Conservation (phyloP, 164 flowering plant species). For the Berberis vulgaris region DNA sequence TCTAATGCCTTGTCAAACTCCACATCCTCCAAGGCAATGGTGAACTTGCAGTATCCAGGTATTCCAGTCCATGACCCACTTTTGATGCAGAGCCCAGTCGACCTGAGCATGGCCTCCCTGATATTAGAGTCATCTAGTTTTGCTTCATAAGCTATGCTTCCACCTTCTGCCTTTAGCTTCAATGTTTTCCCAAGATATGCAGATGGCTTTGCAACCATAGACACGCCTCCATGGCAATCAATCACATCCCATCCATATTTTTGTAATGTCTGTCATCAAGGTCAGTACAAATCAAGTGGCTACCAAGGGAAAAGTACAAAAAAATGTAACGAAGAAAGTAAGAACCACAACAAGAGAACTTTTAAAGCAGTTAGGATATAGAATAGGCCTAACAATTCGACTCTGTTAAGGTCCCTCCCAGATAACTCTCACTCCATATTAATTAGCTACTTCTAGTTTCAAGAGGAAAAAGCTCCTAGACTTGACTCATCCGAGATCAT, state of each 20-base stretch:
- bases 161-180: constrained; percentile 21
- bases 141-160: constrained; percentile 19
- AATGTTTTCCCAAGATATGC: constrained; percentile 49
- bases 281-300: too few relatives aligned
- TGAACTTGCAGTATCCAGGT: constrained; percentile 81
- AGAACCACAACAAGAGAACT: too few relatives aligned
- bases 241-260: constrained; percentile 82
- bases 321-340: constrained; percentile 1
- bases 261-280: constrained; percentile 47
- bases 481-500: too few relatives aligned
- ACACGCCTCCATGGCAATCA: constrained; percentile 54
- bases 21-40: constrained; percentile 66
- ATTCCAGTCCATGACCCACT: constrained; percentile 86
- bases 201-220: constrained; percentile 85
- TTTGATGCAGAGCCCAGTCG: constrained; percentile 87
- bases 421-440: too few relatives aligned
- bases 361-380: too few relatives aligned
- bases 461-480: too few relatives aligned
- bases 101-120: constrained; percentile 54
- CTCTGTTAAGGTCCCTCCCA: too few relatives aligned
- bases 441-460: too few relatives aligned
- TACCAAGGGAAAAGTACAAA: not conserved
- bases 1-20: constrained; percentile 69
- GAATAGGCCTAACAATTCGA: too few relatives aligned
- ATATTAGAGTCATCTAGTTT: constrained; percentile 59